A percentile compares a stretch with the other conserved stretches of the same genome.
Conservation (phyloP, 2,329 filamentous ascomycete species). For the Colletotrichum euphorbiae region DNA sequence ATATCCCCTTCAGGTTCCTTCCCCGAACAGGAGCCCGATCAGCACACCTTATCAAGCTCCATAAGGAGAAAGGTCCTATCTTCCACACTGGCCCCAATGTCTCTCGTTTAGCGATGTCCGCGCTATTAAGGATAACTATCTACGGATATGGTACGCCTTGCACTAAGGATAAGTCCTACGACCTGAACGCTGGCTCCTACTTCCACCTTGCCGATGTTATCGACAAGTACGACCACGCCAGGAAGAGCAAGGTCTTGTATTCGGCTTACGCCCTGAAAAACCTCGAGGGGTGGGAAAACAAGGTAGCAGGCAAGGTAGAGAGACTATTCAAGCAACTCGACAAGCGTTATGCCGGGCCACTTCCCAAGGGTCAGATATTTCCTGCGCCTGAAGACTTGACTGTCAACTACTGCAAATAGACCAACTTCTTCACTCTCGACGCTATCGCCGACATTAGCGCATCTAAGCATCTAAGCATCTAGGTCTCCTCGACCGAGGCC, state of each 20-base stretch:
- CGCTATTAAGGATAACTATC: slow-evolving; percentile 64
- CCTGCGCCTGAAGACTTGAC: slow-evolving; percentile 54
- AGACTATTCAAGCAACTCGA: slow-evolving; percentile 59
- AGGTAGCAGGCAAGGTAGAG: slow-evolving; percentile 63
- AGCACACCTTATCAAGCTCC: slow-evolving; percentile 54
- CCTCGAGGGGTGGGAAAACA: slow-evolving; percentile 65
- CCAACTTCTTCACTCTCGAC: slow-evolving; percentile 68
- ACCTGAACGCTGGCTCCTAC: slow-evolving; percentile 58
- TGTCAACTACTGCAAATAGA: slow-evolving; percentile 63
- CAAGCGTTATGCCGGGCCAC: slow-evolving; percentile 52
- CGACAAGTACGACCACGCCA: slow-evolving; percentile 62
- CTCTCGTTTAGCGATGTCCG: too few species aligned
- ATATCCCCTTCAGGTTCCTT: slow-evolving; percentile 59
- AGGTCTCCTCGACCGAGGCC: slow-evolving; percentile 62
- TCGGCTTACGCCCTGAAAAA: slow-evolving; percentile 65
- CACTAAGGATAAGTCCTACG: slow-evolving; percentile 62
- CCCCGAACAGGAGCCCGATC: slow-evolving; percentile 58
- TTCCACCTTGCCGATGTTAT: slow-evolving; percentile 64
- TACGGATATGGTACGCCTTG: slow-evolving; percentile 63
- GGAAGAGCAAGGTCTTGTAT: slow-evolving; percentile 63
- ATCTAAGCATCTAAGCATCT: slow-evolving; percentile 60
- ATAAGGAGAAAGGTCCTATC: slow-evolving; percentile 56
- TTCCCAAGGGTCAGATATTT: slow-evolving; percentile 44
- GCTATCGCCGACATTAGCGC: slow-evolving; percentile 68
- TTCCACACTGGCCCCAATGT: slow-evolving; percentile 58